Evolutionary conservation across 2,329 filamentous ascomycete species (phyloP).

Genomic region (Aureobasidium melanogenum): DNA sequence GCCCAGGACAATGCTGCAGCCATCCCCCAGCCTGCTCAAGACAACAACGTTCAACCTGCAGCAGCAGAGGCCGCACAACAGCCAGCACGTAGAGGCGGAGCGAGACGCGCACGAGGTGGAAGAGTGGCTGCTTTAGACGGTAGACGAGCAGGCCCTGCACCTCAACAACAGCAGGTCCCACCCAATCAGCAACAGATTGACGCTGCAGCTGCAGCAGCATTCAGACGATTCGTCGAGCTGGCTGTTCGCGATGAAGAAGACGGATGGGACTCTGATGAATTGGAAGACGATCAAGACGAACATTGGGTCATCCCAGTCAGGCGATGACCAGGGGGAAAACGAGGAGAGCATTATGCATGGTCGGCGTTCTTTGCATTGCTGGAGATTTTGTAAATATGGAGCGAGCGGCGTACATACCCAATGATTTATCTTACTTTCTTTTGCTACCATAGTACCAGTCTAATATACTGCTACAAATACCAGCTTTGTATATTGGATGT

Average conservation of each 20-base stretch:
- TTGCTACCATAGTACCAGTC: no score
- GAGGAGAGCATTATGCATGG: background rate
- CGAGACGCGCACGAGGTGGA: background rate
- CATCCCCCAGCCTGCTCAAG: background rate
- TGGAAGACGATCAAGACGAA: constrained; percentile 32
- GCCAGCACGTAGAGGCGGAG: background rate
- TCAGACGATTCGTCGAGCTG: constrained; percentile 45
- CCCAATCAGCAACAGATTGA: constrained; percentile 15
- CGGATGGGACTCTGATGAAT: constrained; percentile 51
- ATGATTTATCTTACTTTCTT: background rate
- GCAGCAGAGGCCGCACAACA: background rate
- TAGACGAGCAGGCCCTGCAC: background rate
- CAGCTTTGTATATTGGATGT: no score
- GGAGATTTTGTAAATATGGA: background rate
- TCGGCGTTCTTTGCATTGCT: background rate
- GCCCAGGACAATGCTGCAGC: background rate
- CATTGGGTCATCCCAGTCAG: constrained; percentile 2
- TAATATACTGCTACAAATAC: no score
- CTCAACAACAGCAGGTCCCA: constrained; percentile 6
- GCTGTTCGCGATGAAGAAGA: constrained; percentile 47
- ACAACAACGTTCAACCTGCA: background rate
- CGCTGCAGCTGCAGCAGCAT: constrained; percentile 19
- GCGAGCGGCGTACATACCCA: background rate
- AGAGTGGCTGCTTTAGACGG: background rate
- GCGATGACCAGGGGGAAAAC: background rate